These are phyloP conservation scores for Phlegmacium glaucopus DNA, from an alignment of 768 basidiomycete species.

Conservation along the genomic window DNA sequence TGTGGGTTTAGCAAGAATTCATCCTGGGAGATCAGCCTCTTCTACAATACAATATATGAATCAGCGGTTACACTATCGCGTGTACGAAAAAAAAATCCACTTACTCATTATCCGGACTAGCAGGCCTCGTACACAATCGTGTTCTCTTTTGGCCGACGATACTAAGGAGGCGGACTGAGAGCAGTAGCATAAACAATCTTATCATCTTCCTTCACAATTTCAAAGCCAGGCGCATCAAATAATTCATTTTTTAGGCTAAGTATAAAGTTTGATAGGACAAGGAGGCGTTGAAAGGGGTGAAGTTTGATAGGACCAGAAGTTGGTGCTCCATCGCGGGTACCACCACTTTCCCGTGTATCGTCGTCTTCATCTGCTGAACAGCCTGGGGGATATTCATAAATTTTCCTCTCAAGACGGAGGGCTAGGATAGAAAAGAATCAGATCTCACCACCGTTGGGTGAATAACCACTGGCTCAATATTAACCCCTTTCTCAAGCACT, in stretches of 20 bases:
- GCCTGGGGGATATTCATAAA: conserved; percentile 6
- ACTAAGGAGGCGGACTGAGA: conserved; percentile 6
- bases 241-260: neutral
- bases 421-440: neutral
- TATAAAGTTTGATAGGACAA: neutral
- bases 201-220: conserved; percentile 5
- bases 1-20: too few species aligned
- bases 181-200: neutral
- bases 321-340: too few species aligned
- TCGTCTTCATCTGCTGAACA: conserved; percentile 8
- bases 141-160: neutral
- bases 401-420: conserved; percentile 1
- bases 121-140: neutral
- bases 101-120: neutral
- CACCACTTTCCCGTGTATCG: neutral
- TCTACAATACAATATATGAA: neutral
- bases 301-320: neutral
- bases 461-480: too few species aligned
- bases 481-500: too few species aligned
- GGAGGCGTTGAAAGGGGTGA: neutral
- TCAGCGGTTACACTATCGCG: neutral
- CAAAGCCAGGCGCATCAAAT: conserved; percentile 5
- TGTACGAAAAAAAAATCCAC: neutral
- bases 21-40: too few species aligned
- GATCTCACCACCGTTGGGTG: neutral